A percentile compares a stretch with the other conserved stretches of the same genome.
Conservation (phyloP, 148 eudicot species). For the Fagopyrum homotropicum region DNA sequence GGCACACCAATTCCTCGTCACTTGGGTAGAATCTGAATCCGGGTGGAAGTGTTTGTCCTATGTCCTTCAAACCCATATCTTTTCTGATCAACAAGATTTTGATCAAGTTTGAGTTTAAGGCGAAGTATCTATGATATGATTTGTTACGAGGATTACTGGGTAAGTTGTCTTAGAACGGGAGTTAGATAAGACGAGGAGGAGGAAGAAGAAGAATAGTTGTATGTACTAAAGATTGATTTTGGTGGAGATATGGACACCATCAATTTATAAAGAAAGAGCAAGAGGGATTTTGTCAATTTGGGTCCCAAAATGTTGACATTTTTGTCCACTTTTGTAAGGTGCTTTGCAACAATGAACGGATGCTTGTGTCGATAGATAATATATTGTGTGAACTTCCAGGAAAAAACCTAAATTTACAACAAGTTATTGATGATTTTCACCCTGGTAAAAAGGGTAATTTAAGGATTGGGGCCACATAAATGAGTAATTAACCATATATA, state of each 20-base stretch:
- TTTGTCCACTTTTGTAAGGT: not conserved
- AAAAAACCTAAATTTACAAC: slow-evolving; percentile 39
- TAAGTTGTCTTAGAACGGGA: not conserved
- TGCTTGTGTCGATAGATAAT: slow-evolving; percentile 50
- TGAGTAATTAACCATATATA: not conserved
- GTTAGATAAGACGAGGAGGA: not conserved
- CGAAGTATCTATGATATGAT: not conserved
- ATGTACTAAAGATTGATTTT: not conserved
- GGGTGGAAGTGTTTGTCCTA: slow-evolving; percentile 79
- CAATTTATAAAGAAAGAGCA: slow-evolving; percentile 21
- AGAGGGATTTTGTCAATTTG: not conserved
- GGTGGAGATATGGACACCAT: slow-evolving; percentile 8
- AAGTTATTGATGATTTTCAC: not conserved
- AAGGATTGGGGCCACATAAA: not conserved
- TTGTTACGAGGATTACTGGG: not conserved
- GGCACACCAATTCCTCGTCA: slow-evolving; percentile 89
- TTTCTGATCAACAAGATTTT: not conserved
- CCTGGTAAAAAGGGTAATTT: not conserved
- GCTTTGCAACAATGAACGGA: slow-evolving; percentile 18
- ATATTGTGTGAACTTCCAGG: slow-evolving; percentile 20
- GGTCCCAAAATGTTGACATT: slow-evolving; percentile 8
- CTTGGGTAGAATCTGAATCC: slow-evolving; percentile 91
- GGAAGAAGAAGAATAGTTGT: slow-evolving; percentile 1
- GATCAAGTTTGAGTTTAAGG: not conserved
- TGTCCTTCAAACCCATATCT: slow-evolving; percentile 62